phyloP scores from a whole-genome alignment of 768 basidiomycete species.

The Boletellus emodensis region DNA sequence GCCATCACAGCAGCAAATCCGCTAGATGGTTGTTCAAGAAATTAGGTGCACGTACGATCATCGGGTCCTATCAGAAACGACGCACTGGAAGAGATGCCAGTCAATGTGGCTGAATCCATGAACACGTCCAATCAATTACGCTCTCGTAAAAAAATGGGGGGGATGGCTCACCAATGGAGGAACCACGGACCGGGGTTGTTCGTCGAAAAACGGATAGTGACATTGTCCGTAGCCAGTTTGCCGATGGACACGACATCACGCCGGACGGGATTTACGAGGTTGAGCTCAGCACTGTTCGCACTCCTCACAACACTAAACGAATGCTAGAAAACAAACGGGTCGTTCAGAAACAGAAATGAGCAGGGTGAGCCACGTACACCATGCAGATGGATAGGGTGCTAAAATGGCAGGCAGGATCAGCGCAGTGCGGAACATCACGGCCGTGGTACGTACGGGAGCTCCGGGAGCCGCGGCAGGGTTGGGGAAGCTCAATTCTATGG shows the following conservation, averaged over 20 bases:
- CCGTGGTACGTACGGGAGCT: constrained; percentile 26
- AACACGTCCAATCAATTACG: neutral
- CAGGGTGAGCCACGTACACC: constrained; percentile 28
- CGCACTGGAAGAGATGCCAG: constrained; percentile 28
- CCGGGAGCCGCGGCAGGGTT: constrained; percentile 24
- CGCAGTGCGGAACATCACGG: neutral
- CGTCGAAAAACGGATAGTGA: constrained; percentile 56
- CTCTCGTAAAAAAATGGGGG: neutral
- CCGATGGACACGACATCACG: constrained; percentile 33
- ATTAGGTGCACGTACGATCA: neutral
- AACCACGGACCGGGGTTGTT: constrained; percentile 67
- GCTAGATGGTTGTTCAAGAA: constrained; percentile 1
- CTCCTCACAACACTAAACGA: constrained; percentile 34
- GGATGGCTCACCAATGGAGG: constrained; percentile 38
- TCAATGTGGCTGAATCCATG: constrained; percentile 23
- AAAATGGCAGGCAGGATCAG: neutral
- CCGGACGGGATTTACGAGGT: constrained; percentile 36
- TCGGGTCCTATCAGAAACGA: neutral
- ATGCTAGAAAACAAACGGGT: constrained; percentile 23
- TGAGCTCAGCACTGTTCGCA: constrained; percentile 26
- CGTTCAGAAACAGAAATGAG: neutral
- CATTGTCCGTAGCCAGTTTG: constrained; percentile 34
- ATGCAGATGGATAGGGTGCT: constrained; percentile 42
- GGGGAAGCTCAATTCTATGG: constrained; percentile 45
- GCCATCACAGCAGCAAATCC: constrained; percentile 31